Percentiles rank a stretch among this genome's conserved stretches.
Evolutionary conservation across 2,329 filamentous ascomycete species (phyloP).

Genomic region (Chrysoporthe puriensis): DNA sequence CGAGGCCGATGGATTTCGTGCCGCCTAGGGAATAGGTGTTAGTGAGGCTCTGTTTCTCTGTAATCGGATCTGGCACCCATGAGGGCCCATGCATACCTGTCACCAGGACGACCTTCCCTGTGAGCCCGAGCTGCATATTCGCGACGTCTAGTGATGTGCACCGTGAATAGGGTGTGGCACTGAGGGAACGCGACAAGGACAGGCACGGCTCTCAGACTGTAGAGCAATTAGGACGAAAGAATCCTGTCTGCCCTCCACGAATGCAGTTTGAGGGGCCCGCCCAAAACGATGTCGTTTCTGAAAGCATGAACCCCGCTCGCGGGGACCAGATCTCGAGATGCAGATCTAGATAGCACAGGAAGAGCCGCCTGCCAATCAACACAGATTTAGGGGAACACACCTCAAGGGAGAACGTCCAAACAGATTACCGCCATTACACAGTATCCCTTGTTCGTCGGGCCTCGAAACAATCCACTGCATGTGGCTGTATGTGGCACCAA

Average conservation of each 20-base stretch:
- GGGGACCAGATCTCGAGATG: not conserved
- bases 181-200: not conserved
- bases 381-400: not conserved
- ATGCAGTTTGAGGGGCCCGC: too few relatives aligned
- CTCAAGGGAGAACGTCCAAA: slow-evolving; percentile 3
- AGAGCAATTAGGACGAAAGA: too few relatives aligned
- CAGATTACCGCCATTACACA: slow-evolving; percentile 8
- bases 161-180: not conserved
- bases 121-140: slow-evolving; percentile 40
- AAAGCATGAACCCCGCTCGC: not conserved
- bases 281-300: too few relatives aligned
- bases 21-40: slow-evolving; percentile 22
- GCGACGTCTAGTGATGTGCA: not conserved
- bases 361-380: not conserved
- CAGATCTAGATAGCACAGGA: slow-evolving; percentile 1
- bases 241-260: too few relatives aligned
- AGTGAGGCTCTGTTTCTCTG: not conserved
- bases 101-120: slow-evolving; percentile 40
- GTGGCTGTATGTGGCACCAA: not conserved
- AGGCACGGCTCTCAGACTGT: too few relatives aligned
- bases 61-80: not conserved
- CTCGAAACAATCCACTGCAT: slow-evolving; percentile 15
- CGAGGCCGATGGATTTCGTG: slow-evolving; percentile 30
- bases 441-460: not conserved
- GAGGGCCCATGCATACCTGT: slow-evolving; percentile 33